These are phyloP conservation scores for Leucocoprinus birnbaumii DNA, from an alignment of 768 basidiomycete species.

Conservation along the genomic window DNA sequence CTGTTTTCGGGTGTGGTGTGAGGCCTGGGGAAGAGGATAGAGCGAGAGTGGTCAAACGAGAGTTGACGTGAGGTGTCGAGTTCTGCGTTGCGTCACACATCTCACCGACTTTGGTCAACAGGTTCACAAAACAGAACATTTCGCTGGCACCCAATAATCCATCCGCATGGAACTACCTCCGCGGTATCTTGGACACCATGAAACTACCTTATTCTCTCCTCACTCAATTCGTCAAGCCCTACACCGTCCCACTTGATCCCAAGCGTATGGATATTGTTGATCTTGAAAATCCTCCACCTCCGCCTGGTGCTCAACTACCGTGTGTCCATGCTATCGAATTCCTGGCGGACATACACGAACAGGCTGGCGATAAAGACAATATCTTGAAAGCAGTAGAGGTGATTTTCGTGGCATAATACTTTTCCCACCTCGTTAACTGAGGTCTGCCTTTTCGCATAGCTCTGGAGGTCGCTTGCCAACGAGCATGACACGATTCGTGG, in stretches of 20 bases:
- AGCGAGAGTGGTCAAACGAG: conserved; percentile 58
- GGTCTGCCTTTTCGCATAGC: conserved; percentile 32
- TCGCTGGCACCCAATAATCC: conserved; percentile 88
- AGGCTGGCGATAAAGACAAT: conserved; percentile 45
- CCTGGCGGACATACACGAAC: conserved; percentile 72
- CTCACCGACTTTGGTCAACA: conserved; percentile 20
- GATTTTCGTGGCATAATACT: conserved; percentile 5
- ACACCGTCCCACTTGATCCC: conserved; percentile 39
- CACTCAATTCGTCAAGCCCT: conserved; percentile 60
- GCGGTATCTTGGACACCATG: conserved; percentile 73
- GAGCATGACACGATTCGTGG: conserved; percentile 74
- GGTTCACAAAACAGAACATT: conserved; percentile 82
- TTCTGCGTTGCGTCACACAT: background rate
- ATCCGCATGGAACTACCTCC: conserved; percentile 96
- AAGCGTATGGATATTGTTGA: conserved; percentile 49
- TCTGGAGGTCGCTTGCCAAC: conserved; percentile 69
- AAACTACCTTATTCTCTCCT: conserved; percentile 54
- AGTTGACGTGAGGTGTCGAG: conserved; percentile 63
- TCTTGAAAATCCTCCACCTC: conserved; percentile 72
- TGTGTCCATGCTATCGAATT: conserved; percentile 82
- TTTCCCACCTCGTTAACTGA: conserved; percentile 2
- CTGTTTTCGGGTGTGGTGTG: conserved; percentile 70
- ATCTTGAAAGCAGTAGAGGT: conserved; percentile 50
- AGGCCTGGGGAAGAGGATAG: conserved; percentile 60
- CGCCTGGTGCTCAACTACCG: conserved; percentile 66